A percentile compares a stretch with the other conserved stretches of the same genome.
phyloP scores from a whole-genome alignment of 306 rosid species.

The Dicorynia guianensis region DNA sequence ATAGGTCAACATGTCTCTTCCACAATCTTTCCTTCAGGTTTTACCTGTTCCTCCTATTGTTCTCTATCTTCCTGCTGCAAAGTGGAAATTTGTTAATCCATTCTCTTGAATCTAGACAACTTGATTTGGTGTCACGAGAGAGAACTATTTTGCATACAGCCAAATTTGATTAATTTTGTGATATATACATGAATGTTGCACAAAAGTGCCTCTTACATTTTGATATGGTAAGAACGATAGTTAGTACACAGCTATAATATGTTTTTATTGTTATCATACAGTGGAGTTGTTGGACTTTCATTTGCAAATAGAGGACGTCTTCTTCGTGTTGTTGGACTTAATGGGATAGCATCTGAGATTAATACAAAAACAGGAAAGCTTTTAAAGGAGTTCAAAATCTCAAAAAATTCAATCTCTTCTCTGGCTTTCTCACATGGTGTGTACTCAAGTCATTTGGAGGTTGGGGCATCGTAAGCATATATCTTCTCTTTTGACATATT shows the following conservation, averaged over 20 bases:
- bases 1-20: not conserved
- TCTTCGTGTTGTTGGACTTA: constrained; percentile 54
- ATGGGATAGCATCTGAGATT: constrained; percentile 54
- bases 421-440: constrained; percentile 63
- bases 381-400: constrained; percentile 52
- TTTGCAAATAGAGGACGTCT: constrained; percentile 52
- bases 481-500: constrained; percentile 25
- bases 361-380: constrained; percentile 53
- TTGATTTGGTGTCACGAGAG: not conserved
- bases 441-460: constrained; percentile 32
- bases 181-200: not conserved
- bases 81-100: not conserved
- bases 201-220: not conserved
- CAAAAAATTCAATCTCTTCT: constrained; percentile 54
- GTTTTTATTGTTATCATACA: constrained; percentile 37
- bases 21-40: not conserved
- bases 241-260: not conserved
- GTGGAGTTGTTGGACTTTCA: constrained; percentile 58
- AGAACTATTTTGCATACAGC: not conserved
- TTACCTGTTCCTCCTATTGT: not conserved
- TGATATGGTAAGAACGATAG: constrained; percentile 3
- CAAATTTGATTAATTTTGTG: not conserved
- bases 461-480: constrained; percentile 27
- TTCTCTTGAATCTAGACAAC: not conserved
- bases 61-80: not conserved